Conservation (phyloP, 2,329 filamentous ascomycete species). For the Emmonsia crescens region DNA sequence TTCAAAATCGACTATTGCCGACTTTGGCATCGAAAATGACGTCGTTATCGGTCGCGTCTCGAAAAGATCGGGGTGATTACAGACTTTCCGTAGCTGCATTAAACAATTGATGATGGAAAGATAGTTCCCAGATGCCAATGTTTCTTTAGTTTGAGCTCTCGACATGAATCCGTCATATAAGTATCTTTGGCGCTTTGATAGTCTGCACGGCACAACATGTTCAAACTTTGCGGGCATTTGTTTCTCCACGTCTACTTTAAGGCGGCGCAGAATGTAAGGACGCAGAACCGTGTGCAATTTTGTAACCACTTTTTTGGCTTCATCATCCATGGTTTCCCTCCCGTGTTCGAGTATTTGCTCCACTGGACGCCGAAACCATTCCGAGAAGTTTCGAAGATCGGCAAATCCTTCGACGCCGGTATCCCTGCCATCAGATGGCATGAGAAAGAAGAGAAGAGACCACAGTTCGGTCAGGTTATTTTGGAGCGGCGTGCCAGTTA, state of each 20-base stretch:
- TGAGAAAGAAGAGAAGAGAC: slow-evolving; percentile 93
- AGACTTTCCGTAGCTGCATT: slow-evolving; percentile 95
- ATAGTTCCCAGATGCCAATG: slow-evolving; percentile 84
- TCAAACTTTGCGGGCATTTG: slow-evolving; percentile 98
- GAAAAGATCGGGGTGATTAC: slow-evolving; percentile 95
- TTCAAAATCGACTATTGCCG: slow-evolving; percentile 63
- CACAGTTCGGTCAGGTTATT: slow-evolving; percentile 95
- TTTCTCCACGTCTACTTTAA: slow-evolving; percentile 97
- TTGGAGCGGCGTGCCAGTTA: slow-evolving; percentile 91
- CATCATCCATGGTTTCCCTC: slow-evolving; percentile 84
- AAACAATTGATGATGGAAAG: slow-evolving; percentile 96
- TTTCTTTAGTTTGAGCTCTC: slow-evolving; percentile 77
- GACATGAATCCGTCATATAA: slow-evolving; percentile 95
- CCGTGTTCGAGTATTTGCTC: slow-evolving; percentile 95
- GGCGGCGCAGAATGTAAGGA: slow-evolving; percentile 76
- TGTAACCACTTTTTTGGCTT: slow-evolving; percentile 80
- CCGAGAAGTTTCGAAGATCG: slow-evolving; percentile 88
- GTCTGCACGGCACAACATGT: slow-evolving; percentile 86
- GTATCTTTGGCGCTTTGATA: slow-evolving; percentile 91
- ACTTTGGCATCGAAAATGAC: slow-evolving; percentile 81
- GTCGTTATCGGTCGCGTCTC: slow-evolving; percentile 94
- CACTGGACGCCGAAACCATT: slow-evolving; percentile 90
- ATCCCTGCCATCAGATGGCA: slow-evolving; percentile 66
- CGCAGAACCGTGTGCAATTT: slow-evolving; percentile 91
- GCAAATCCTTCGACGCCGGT: slow-evolving; percentile 83